Percentiles rank a stretch among this genome's conserved stretches.
Evolutionary conservation across 1,284 basidiomycete species (phyloP).

Genomic region (Apiotrichum akiyoshidainum): DNA sequence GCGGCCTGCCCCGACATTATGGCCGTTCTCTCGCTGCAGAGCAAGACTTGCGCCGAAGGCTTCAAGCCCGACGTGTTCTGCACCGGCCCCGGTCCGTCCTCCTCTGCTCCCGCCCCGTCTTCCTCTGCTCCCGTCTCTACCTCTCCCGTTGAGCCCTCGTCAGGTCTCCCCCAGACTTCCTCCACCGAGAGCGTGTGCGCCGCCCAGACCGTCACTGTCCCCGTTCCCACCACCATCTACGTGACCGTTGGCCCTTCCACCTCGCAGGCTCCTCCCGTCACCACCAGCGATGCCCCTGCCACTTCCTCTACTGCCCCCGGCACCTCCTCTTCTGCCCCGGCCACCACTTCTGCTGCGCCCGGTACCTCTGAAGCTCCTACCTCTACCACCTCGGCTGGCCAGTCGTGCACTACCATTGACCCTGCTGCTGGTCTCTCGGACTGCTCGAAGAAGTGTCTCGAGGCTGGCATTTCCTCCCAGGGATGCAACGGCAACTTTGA

Average conservation of each 20-base stretch:
- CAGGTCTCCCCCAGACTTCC: too few species aligned
- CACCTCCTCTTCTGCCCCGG: neutral
- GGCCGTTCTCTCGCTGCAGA: constrained; percentile 8
- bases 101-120: neutral
- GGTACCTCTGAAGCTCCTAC: neutral
- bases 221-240: too few species aligned
- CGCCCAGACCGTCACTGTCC: too few species aligned
- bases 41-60: neutral
- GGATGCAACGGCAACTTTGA: neutral
- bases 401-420: neutral
- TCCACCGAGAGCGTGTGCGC: too few species aligned
- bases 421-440: too few species aligned
- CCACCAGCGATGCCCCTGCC: too few species aligned
- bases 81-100: neutral
- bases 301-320: neutral
- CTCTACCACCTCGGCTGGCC: neutral
- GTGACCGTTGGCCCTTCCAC: too few species aligned
- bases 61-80: too few species aligned
- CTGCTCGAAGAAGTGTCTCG: neutral
- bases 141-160: too few species aligned
- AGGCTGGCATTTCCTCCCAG: neutral
- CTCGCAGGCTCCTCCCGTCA: neutral
- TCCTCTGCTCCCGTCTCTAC: too few species aligned
- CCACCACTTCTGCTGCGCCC: neutral
- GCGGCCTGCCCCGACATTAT: neutral